Evolutionary conservation across 2,329 filamentous ascomycete genomes (phyloP).

Genomic region (Calonectria multiphialidica): DNA sequence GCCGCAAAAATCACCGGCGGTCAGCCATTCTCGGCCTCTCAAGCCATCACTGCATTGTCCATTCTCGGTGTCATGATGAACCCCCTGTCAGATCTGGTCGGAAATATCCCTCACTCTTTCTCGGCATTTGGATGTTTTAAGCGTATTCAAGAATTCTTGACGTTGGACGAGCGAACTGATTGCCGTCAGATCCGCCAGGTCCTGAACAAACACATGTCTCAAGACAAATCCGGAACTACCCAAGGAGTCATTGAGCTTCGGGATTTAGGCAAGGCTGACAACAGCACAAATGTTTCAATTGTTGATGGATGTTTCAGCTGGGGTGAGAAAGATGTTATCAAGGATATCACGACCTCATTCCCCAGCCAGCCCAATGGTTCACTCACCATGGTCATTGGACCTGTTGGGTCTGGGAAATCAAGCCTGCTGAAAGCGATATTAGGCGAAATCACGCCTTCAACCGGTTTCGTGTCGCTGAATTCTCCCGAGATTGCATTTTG

Average conservation of each 20-base stretch:
- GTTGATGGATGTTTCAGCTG: slow-evolving; percentile 42
- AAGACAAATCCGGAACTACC: background rate
- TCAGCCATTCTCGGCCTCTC: slow-evolving; percentile 43
- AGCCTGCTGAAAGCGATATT: slow-evolving; percentile 47
- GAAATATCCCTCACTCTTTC: slow-evolving; percentile 42
- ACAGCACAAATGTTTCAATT: slow-evolving; percentile 33
- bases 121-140: slow-evolving; percentile 46
- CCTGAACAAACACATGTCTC: background rate
- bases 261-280: background rate
- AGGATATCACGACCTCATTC: slow-evolving; percentile 40
- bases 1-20: slow-evolving; percentile 40
- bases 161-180: slow-evolving; percentile 40
- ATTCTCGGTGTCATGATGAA: slow-evolving; percentile 46
- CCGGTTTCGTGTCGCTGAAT: slow-evolving; percentile 38
- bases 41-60: slow-evolving; percentile 47
- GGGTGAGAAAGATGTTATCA: slow-evolving; percentile 42
- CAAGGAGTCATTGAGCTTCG: slow-evolving; percentile 28
- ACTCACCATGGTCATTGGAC: slow-evolving; percentile 46
- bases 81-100: slow-evolving; percentile 41
- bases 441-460: slow-evolving; percentile 39
- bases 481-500: slow-evolving; percentile 45
- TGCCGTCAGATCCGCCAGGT: slow-evolving; percentile 29
- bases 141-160: slow-evolving; percentile 47
- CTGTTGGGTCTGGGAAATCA: slow-evolving; percentile 49
- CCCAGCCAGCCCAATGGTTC: slow-evolving; percentile 35